phyloP scores from a whole-genome alignment of 225 moss, liverwort and hornwort species.

The Climacium dendroides region DNA sequence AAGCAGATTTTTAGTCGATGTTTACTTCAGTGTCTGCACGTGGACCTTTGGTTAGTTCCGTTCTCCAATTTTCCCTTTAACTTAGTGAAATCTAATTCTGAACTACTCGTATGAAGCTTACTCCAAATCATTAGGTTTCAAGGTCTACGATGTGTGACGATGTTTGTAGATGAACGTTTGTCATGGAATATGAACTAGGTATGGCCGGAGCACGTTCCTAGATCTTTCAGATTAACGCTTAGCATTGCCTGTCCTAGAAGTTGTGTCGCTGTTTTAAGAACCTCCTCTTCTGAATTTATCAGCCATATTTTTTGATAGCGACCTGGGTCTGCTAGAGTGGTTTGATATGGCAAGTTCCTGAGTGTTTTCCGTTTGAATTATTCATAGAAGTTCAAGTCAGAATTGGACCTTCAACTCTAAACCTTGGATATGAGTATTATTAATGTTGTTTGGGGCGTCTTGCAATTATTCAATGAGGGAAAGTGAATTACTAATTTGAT shows the following conservation, averaged over 20 bases:
- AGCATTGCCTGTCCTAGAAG: neutral
- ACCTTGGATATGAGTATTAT: neutral
- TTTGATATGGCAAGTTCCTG: too few relatives aligned
- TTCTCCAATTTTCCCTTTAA: neutral
- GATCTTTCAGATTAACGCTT: too few relatives aligned
- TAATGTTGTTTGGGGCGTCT: neutral
- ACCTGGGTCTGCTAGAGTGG: neutral
- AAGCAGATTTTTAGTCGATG: conserved; percentile 94
- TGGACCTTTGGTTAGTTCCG: conserved; percentile 72
- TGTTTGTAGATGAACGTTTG: neutral
- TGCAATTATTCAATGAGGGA: neutral
- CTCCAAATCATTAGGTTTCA: neutral
- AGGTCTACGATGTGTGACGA: neutral
- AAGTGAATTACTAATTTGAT: neutral
- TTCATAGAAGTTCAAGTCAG: neutral
- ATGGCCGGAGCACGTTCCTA: neutral
- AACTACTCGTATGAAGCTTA: neutral
- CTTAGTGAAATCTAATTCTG: neutral
- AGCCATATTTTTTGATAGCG: neutral
- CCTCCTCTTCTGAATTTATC: neutral
- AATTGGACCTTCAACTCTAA: neutral
- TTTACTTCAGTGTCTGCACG: conserved; percentile 76
- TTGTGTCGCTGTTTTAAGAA: neutral
- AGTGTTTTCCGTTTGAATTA: neutral
- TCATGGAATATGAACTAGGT: neutral